Evolutionary conservation across 306 rosid genomes (phyloP), one percentile per base, ranked within the genome.

Genomic region (Rosa rugosa): DNA sequence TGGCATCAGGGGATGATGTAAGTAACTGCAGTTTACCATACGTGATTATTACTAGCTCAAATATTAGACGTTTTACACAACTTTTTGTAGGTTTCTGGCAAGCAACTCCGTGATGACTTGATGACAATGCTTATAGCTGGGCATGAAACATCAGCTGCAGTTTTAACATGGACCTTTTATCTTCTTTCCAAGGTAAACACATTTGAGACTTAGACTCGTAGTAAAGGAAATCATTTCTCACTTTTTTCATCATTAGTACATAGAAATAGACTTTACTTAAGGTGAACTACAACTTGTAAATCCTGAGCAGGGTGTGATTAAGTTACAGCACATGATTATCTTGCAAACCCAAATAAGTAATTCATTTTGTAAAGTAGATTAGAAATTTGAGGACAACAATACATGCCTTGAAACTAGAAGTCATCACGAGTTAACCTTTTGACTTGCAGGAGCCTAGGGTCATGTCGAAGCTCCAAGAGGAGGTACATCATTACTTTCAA

Each of bases 111-210:
- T 20, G 99, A 95, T 38, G 99, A 95, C 88, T 90, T 95, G 90
- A 95, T 91, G 98, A 95, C 99, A 36, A 85, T 95, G 98, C 99
- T 95, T 79, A 95, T 93, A 73, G 99, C 99, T 66, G 99, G 99
- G 82, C 99, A 95, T 81, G 99, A 95, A 90, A 95, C 99, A 74
- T 85, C 99, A 45, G 99, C 99, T 62, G 98, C 99, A 75, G 98
- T 95, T 80, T 88, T 95, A 73, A 95, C 99, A 67, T 95, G 99
- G 99, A 95, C 99, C 50, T 93, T 93, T 86, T 93, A 86, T 89
- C 97, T 93, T 84, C 91, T 95, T 36, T 90, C 98, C 50, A 86
- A 73, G 96, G 98, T 95, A 78, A 78, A 83, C n/a, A 34, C 68
- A 54, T 67, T 51, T 12, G 75, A 53, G 44, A 75, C 79, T 57